Evolutionary conservation across 192 early-diverging fungal species (phyloP).

Genomic region (Spizellomyces punctatus): DNA sequence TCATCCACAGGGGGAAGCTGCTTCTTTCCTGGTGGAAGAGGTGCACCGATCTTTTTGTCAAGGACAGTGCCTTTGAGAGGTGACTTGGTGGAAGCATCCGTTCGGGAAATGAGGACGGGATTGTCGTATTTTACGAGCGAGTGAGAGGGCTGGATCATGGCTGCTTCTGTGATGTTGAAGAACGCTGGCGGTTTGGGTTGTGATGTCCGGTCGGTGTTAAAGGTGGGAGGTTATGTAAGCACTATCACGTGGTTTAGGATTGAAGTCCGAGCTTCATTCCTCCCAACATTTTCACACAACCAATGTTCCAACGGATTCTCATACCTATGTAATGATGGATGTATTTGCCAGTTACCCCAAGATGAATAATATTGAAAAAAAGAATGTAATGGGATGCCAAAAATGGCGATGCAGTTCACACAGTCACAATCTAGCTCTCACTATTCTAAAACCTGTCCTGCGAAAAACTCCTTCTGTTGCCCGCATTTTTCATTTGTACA

Average conservation of each 20-base stretch:
- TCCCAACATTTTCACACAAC: too few relatives aligned
- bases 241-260: too few relatives aligned
- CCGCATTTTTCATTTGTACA: conserved; percentile 73
- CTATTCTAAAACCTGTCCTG: conserved; percentile 22
- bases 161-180: neutral
- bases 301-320: too few relatives aligned
- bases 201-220: too few relatives aligned
- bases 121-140: conserved; percentile 66
- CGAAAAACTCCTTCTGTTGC: conserved; percentile 66
- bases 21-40: conserved; percentile 36
- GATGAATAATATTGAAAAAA: too few relatives aligned
- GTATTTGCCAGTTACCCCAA: too few relatives aligned
- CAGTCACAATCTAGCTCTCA: neutral
- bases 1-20: conserved; percentile 64
- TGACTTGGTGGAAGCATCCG: conserved; percentile 37
- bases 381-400: too few relatives aligned
- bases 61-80: conserved; percentile 31
- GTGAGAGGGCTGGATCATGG: neutral
- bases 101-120: conserved; percentile 59
- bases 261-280: too few relatives aligned
- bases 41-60: conserved; percentile 19
- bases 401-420: too few relatives aligned
- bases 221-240: too few relatives aligned
- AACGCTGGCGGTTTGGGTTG: neutral
- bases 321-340: too few relatives aligned